Percentiles rank a stretch among this genome's conserved stretches.
Evolutionary conservation across 169 alveolate species (phyloP).

Genomic region (Cystoisospora suis): DNA sequence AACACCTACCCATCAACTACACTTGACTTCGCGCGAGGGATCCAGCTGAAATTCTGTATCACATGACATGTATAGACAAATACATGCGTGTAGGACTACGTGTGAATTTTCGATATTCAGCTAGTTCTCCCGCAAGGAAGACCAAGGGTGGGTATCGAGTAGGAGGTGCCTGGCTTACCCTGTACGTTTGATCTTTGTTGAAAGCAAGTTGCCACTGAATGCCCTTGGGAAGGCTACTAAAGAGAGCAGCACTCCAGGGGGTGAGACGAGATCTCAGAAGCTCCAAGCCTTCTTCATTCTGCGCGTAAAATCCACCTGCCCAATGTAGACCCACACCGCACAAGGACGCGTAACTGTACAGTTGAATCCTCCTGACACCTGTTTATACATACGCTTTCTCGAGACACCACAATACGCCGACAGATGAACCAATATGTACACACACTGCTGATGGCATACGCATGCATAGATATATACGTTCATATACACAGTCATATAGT

Average conservation of each 20-base stretch:
- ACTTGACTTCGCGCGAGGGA: neutral
- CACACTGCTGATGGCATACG: neutral
- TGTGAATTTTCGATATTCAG: neutral
- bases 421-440: too few species aligned
- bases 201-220: conserved; percentile 43
- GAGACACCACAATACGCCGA: too few species aligned
- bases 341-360: neutral
- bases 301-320: conserved; percentile 37
- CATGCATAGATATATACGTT: neutral
- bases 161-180: neutral
- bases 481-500: too few species aligned
- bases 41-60: neutral
- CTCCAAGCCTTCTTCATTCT: conserved; percentile 26
- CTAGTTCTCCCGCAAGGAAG: neutral
- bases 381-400: neutral
- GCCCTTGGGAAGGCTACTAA: conserved; percentile 23
- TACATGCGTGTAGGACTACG: neutral
- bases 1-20: too few species aligned
- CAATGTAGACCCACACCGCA: neutral
- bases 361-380: neutral
- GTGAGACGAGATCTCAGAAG: conserved; percentile 30
- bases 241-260: conserved; percentile 42
- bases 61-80: neutral
- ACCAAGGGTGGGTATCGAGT: too few species aligned
- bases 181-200: conserved; percentile 16